phyloP scores from a whole-genome alignment of 2,329 filamentous ascomycete genomes.

The Paraphaeosphaeria sporulosa region DNA sequence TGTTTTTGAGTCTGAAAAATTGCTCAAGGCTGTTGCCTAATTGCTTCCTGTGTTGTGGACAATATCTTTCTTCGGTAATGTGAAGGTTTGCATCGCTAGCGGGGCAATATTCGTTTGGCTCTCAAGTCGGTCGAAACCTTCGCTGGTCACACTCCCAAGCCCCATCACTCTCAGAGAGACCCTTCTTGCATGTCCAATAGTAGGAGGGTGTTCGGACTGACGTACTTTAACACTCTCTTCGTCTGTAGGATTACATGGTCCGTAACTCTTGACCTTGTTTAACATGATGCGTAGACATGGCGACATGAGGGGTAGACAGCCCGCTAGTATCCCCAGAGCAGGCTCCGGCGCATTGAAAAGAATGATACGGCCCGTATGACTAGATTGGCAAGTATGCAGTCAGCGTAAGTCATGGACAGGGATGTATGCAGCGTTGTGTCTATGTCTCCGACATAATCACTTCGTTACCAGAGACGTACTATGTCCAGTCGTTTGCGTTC shows the following conservation, averaged over 20 bases:
- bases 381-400: not conserved
- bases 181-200: constrained; percentile 3
- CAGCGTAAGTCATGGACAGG: too few relatives aligned
- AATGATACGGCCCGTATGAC: constrained; percentile 8
- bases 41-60: not conserved
- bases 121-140: constrained; percentile 7
- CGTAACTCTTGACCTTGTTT: constrained; percentile 6
- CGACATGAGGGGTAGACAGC: constrained; percentile 7
- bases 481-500: constrained; percentile 3
- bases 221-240: not conserved
- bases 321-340: constrained; percentile 7
- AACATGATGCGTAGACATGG: constrained; percentile 6
- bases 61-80: not conserved
- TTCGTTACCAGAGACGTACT: too few relatives aligned
- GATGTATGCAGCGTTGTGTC: too few relatives aligned
- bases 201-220: not conserved
- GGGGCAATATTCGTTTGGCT: not conserved
- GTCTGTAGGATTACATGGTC: not conserved
- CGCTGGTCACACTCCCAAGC: constrained; percentile 1
- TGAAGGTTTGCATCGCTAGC: not conserved
- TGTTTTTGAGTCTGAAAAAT: not conserved
- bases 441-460: too few relatives aligned
- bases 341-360: constrained; percentile 7
- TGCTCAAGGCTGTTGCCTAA: not conserved
- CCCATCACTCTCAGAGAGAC: constrained; percentile 2